Percentiles rank a stretch among this genome's conserved stretches.
These are phyloP conservation scores for Platismatia glauca DNA, from an alignment of 495 filamentous ascomycete genomes.

Conservation along the genomic window DNA sequence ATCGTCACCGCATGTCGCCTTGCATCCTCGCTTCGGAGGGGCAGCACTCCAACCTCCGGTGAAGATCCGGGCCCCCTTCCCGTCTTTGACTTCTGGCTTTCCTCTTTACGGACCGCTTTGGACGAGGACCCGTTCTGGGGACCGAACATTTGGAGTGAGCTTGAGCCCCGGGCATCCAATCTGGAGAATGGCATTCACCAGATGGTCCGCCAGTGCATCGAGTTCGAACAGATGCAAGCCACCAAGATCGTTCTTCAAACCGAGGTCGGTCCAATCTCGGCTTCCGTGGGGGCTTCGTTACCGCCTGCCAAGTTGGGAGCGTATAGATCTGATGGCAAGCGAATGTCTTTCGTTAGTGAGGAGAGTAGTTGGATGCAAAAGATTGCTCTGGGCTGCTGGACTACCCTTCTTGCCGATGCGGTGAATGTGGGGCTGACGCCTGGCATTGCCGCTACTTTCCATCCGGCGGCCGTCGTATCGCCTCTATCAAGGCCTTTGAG, in stretches of 20 bases:
- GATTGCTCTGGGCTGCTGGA: constrained; percentile 18
- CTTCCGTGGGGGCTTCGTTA: constrained; percentile 9
- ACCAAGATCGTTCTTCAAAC: constrained; percentile 3
- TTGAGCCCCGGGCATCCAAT: constrained; percentile 43
- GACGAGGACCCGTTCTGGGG: constrained; percentile 51
- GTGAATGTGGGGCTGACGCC: constrained; percentile 14
- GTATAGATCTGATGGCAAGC: constrained; percentile 11
- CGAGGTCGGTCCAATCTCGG: background rate
- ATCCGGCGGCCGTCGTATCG: background rate
- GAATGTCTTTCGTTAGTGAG: constrained; percentile 3
- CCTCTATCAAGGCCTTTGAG: background rate
- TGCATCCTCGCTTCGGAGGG: constrained; percentile 61
- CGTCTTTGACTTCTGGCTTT: constrained; percentile 47
- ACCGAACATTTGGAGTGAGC: constrained; percentile 45
- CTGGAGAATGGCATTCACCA: constrained; percentile 46
- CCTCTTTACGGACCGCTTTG: constrained; percentile 44
- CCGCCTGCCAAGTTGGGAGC: constrained; percentile 2
- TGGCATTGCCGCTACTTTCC: background rate
- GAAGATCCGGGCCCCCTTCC: constrained; percentile 27
- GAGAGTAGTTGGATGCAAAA: constrained; percentile 19
- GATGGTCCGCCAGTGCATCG: constrained; percentile 45
- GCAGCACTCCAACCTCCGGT: constrained; percentile 16
- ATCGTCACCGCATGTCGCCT: constrained; percentile 54
- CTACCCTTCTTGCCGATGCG: constrained; percentile 12
- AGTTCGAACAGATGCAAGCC: constrained; percentile 26